Conservation (phyloP, 768 basidiomycete genomes). For the Austroboletus festivus region DNA sequence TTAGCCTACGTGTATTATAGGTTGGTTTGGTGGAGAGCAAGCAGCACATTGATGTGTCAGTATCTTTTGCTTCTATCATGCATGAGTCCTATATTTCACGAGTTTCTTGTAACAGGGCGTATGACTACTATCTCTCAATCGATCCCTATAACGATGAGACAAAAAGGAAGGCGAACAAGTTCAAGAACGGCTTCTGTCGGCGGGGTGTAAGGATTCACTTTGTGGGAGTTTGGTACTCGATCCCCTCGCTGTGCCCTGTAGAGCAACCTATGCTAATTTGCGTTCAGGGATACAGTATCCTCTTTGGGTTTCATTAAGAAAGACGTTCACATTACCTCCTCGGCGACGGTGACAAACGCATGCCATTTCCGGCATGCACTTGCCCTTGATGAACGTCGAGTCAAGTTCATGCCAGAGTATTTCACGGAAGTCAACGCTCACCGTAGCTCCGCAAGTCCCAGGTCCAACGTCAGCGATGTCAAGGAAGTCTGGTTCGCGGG, state of each 20-base stretch:
- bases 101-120: background rate
- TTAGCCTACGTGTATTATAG: background rate
- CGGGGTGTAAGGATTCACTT: slow-evolving; percentile 30
- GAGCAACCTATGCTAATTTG: background rate
- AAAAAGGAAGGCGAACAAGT: slow-evolving; percentile 9
- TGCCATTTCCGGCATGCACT: slow-evolving; percentile 16
- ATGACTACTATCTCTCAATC: slow-evolving; percentile 14
- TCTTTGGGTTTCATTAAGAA: slow-evolving; percentile 5
- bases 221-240: slow-evolving; percentile 32
- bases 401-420: slow-evolving; percentile 14
- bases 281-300: slow-evolving; percentile 13
- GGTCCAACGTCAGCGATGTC: background rate
- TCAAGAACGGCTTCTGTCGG: slow-evolving; percentile 30
- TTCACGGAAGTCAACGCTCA: slow-evolving; percentile 8
- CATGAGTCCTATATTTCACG: background rate
- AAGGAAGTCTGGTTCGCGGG: too few relatives aligned
- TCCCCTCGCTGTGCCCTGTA: background rate
- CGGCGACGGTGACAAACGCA: slow-evolving; percentile 6
- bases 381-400: slow-evolving; percentile 13
- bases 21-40: background rate
- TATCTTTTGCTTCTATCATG: background rate
- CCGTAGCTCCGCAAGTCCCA: background rate
- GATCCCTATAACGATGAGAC: slow-evolving; percentile 20
- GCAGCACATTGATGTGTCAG: background rate
- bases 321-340: slow-evolving; percentile 4